phyloP scores from a whole-genome alignment of 352 stramenopile genomes.

The Phytophthora megakarya region DNA sequence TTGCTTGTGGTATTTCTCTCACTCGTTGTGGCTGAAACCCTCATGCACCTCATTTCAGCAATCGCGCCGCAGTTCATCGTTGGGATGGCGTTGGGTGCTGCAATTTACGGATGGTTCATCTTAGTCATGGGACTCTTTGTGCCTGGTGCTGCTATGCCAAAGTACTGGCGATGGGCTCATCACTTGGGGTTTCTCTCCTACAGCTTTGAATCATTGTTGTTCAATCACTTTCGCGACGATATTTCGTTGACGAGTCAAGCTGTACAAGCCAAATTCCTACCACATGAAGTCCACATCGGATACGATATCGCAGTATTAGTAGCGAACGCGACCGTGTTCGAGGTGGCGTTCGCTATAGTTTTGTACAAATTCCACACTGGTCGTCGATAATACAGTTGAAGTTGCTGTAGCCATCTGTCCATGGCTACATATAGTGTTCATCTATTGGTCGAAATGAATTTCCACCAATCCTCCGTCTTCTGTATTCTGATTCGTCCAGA shows the following conservation, averaged over 20 bases:
- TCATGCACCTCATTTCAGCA: conserved; percentile 75
- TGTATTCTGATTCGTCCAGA: not conserved
- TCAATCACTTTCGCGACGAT: conserved; percentile 58
- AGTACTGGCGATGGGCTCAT: conserved; percentile 77
- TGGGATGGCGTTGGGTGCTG: conserved; percentile 72
- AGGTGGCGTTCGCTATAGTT: conserved; percentile 51
- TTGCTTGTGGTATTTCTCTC: conserved; percentile 67
- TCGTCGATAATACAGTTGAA: conserved; percentile 39
- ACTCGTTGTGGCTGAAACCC: conserved; percentile 74
- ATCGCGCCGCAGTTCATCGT: conserved; percentile 79
- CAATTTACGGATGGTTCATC: conserved; percentile 82
- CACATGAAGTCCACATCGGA: conserved; percentile 43
- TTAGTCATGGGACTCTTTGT: conserved; percentile 83
- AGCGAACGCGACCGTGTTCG: conserved; percentile 35
- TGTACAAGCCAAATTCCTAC: conserved; percentile 43
- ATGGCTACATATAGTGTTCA: not conserved
- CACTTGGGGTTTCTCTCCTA: conserved; percentile 84
- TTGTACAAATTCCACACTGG: conserved; percentile 71
- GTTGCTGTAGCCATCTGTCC: not conserved
- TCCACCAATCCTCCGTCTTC: not conserved
- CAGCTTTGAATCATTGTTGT: conserved; percentile 74
- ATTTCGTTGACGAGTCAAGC: conserved; percentile 2
- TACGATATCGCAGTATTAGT: conserved; percentile 49
- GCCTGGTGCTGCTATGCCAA: conserved; percentile 49
- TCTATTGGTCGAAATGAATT: not conserved